Conservation (phyloP, 306 rosid genomes). For the Purshia tridentata region DNA sequence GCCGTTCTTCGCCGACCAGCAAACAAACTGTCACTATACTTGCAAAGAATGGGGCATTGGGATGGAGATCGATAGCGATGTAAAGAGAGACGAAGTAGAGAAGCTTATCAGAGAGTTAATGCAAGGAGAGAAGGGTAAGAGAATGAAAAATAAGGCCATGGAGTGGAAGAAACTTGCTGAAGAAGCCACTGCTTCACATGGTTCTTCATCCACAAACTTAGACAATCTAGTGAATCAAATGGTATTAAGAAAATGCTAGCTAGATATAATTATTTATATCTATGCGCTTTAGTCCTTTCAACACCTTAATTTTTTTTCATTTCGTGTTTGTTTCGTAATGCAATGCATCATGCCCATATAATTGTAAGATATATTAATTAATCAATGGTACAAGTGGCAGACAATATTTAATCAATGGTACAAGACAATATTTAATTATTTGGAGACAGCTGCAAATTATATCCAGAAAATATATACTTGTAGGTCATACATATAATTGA, state of each 20-base stretch:
- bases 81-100: neutral
- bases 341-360: no score
- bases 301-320: no score
- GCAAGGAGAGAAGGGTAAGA: neutral
- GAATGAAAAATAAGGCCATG: neutral
- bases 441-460: no score
- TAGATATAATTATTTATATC: no score
- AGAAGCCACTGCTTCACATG: neutral
- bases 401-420: no score
- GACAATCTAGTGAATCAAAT: neutral
- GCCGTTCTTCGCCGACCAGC: slow-evolving; percentile 14
- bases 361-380: no score
- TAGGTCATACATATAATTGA: no score
- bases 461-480: no score
- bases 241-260: neutral
- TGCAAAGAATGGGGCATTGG: slow-evolving; percentile 7
- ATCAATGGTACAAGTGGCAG: no score
- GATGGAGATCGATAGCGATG: neutral
- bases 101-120: slow-evolving; percentile 9
- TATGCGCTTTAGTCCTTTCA: no score
- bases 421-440: no score
- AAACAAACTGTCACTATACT: neutral
- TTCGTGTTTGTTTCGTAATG: no score
- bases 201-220: slow-evolving; percentile 16
- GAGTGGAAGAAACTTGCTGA: slow-evolving; percentile 17